Evolutionary conservation across 2,329 filamentous ascomycete genomes (phyloP).

Genomic region (Xylariaceae sp.): DNA sequence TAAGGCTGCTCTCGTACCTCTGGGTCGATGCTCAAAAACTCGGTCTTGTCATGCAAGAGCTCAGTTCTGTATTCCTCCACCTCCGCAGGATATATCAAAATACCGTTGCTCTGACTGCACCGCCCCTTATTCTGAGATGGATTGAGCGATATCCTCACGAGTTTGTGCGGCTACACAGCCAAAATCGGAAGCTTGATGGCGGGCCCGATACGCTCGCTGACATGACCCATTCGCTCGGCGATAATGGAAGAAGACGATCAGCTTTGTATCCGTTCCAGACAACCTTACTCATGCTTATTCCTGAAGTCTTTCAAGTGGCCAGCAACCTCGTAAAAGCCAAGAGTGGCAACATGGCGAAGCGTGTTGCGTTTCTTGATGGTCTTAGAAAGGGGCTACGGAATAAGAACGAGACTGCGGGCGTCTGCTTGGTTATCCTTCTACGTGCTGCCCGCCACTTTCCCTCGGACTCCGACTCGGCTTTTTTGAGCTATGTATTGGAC

Average conservation of each 20-base stretch:
- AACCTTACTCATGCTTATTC: conserved; percentile 58
- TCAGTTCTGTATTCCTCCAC: conserved; percentile 64
- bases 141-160: conserved; percentile 61
- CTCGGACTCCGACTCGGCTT: conserved; percentile 57
- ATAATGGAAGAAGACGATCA: conserved; percentile 52
- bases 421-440: conserved; percentile 60
- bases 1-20: conserved; percentile 59
- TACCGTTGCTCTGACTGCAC: conserved; percentile 58
- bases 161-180: conserved; percentile 60
- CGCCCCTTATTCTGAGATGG: conserved; percentile 62
- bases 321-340: conserved; percentile 64
- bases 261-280: conserved; percentile 61
- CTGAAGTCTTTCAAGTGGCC: conserved; percentile 67
- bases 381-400: conserved; percentile 61
- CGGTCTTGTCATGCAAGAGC: conserved; percentile 58
- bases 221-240: conserved; percentile 60
- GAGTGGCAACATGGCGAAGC: conserved; percentile 59
- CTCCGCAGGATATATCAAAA: conserved; percentile 62
- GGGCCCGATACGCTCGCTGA: conserved; percentile 66
- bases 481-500: conserved; percentile 65
- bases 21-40: conserved; percentile 63
- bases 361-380: conserved; percentile 61
- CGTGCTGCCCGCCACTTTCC: conserved; percentile 62
- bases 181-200: conserved; percentile 59
- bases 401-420: conserved; percentile 63